Conservation (phyloP, 192 early-diverging fungal species). For the Backusella liffmaniae region DNA sequence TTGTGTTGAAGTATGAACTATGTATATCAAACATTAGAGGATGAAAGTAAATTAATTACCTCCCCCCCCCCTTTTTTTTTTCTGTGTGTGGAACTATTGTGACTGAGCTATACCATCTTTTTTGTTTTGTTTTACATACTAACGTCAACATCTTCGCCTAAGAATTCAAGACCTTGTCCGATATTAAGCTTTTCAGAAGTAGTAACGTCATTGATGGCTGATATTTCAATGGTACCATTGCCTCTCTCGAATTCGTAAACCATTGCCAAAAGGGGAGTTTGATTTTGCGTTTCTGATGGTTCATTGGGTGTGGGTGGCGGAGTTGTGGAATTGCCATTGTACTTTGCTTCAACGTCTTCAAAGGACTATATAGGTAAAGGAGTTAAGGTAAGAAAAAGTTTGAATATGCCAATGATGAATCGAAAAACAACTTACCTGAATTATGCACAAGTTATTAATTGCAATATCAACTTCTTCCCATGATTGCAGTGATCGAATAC, state of each 20-base stretch:
- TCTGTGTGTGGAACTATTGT: not conserved
- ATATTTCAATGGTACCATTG: constrained; percentile 48
- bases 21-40: constrained; percentile 4
- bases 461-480: constrained; percentile 52
- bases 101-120: not conserved
- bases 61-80: not conserved
- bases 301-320: not conserved
- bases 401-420: not conserved
- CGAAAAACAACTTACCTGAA: constrained; percentile 34
- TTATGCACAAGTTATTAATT: constrained; percentile 45
- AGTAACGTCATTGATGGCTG: constrained; percentile 34
- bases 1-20: not conserved
- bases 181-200: constrained; percentile 12
- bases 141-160: constrained; percentile 7
- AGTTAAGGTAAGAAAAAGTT: not conserved
- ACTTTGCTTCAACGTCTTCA: constrained; percentile 30
- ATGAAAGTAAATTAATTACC: not conserved
- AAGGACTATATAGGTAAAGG: constrained; percentile 20
- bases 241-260: constrained; percentile 56
- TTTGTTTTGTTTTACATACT: not conserved
- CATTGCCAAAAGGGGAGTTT: constrained; percentile 38
- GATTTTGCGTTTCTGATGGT: not conserved
- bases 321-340: not conserved
- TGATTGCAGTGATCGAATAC: constrained; percentile 38
- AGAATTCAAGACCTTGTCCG: constrained; percentile 17